These are phyloP conservation scores for Pneumocystis sp. DNA, from an alignment of 1,139 yeast species.

Conservation along the genomic window DNA sequence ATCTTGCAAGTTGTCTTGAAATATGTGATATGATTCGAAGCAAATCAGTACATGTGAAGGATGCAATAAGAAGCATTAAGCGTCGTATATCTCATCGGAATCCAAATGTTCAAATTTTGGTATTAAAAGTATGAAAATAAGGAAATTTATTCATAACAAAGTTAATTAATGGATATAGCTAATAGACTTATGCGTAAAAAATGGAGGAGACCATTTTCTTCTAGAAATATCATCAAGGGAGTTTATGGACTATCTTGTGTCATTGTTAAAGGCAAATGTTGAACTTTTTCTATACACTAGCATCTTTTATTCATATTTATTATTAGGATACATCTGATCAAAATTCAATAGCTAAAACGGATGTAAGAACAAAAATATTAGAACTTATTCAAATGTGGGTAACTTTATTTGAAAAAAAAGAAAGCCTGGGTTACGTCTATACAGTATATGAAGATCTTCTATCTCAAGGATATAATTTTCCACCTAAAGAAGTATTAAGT, in stretches of 20 bases:
- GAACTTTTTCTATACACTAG: conserved; percentile 16
- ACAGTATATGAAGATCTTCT: not conserved
- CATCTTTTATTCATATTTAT: conserved; percentile 20
- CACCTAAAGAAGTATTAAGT: conserved; percentile 29
- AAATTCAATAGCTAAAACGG: conserved; percentile 24
- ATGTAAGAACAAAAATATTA: conserved; percentile 47
- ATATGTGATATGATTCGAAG: conserved; percentile 78
- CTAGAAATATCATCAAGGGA: conserved; percentile 70
- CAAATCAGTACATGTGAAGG: conserved; percentile 66
- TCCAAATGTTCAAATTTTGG: conserved; percentile 63
- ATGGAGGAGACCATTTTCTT: conserved; percentile 79
- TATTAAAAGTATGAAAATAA: conserved; percentile 28
- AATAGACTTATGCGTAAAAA: conserved; percentile 76
- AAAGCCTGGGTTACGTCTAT: conserved; percentile 48
- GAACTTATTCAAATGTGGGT: conserved; percentile 67
- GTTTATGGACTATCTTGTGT: conserved; percentile 50
- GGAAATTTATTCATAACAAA: not conserved
- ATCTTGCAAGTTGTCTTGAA: conserved; percentile 64
- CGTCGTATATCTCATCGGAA: conserved; percentile 50
- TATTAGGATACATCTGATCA: not conserved
- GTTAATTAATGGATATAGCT: conserved; percentile 30
- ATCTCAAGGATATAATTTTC: conserved; percentile 45
- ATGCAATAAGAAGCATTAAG: conserved; percentile 71
- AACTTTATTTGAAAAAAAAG: conserved; percentile 51
- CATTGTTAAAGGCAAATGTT: conserved; percentile 22